Percentiles rank a stretch among this genome's conserved stretches.
These are phyloP conservation scores for Lactarius quietus DNA, from an alignment of 768 basidiomycete genomes.

Conservation along the genomic window DNA sequence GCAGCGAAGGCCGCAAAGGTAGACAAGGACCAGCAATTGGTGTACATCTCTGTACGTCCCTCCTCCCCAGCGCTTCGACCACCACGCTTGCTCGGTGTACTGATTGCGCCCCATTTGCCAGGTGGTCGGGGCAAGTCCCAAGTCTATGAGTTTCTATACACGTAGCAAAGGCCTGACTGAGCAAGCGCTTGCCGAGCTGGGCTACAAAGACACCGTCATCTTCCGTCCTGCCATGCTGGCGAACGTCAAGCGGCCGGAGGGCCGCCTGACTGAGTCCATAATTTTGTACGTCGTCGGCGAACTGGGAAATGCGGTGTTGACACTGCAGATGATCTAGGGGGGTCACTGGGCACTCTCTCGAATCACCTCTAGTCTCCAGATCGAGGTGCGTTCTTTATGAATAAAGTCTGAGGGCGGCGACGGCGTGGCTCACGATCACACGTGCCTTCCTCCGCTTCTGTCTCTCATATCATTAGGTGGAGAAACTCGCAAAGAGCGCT, in stretches of 20 bases:
- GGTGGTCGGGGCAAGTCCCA: conserved; percentile 48
- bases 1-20: conserved; percentile 57
- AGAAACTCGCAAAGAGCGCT: conserved; percentile 52
- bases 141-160: conserved; percentile 50
- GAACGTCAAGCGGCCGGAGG: conserved; percentile 8
- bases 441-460: not conserved
- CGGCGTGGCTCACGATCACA: not conserved
- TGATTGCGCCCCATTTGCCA: conserved; percentile 27
- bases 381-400: conserved; percentile 8
- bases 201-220: conserved; percentile 66
- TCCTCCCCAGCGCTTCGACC: conserved; percentile 17
- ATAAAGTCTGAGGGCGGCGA: not conserved
- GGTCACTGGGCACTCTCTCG: not conserved
- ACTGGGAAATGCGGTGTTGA: not conserved
- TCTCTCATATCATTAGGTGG: conserved; percentile 38
- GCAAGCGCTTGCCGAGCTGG: conserved; percentile 57
- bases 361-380: conserved; percentile 3
- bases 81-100: not conserved
- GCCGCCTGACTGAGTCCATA: not conserved
- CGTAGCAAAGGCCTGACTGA: conserved; percentile 76
- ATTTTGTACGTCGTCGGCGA: not conserved
- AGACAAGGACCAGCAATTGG: conserved; percentile 51
- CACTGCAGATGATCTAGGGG: not conserved
- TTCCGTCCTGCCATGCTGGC: conserved; percentile 59
- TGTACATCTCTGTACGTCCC: conserved; percentile 65